Evolutionary conservation across 176 grass and related monocot genomes (phyloP), one percentile per base, ranked within the genome.

Genomic region (bread wheat (Triticum aestivum)): DNA sequence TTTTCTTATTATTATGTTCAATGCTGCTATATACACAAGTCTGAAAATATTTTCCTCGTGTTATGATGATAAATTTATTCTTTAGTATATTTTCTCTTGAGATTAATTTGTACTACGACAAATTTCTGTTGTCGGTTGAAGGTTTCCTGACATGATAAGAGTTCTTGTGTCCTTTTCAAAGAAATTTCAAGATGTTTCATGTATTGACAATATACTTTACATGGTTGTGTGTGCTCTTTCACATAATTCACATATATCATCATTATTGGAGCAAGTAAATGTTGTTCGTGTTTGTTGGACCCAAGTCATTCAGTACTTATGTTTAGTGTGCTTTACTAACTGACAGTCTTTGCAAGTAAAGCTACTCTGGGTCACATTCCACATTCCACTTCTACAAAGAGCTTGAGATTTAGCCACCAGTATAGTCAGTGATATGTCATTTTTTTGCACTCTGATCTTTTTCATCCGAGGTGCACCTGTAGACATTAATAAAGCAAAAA

Each of bases 201-300:
- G 30, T 30, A 30, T 30, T 30, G 96, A 98, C 79, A 93, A 98
- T 92, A 75, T 94, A 84, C 83, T 98, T 66, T 81, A 98, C 79
- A 98, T 95, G 93, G 86, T 98, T 72, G 92, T 95, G 61, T 93
- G 88, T 20, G 90, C 90, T 75, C 88, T 95, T 80, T 94, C 96
- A 75, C 86, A 92, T 0, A 95, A 92, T 54, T 92, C 91, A 39
- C 58, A 95, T 67, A 59, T 95, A 62, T 76, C 84, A 75, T 94
- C 91, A 69, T 98, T 98, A 81, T 69, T 95, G 72, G 93, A 98
- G 69, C 90, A 95, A 92, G 84, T 92, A 67, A 94, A 98, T 88
- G 79, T 71, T 15, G 88, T 95, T 87, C 93, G 96, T 76, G 93
- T 93, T 78, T 59, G 7, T 72, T 54, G 34, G 51, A 82, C 32